Evolutionary conservation across 2,329 filamentous ascomycete genomes (phyloP), one percentile per base, ranked within the genome.

Genomic region (Neofusicoccum ribis): DNA sequence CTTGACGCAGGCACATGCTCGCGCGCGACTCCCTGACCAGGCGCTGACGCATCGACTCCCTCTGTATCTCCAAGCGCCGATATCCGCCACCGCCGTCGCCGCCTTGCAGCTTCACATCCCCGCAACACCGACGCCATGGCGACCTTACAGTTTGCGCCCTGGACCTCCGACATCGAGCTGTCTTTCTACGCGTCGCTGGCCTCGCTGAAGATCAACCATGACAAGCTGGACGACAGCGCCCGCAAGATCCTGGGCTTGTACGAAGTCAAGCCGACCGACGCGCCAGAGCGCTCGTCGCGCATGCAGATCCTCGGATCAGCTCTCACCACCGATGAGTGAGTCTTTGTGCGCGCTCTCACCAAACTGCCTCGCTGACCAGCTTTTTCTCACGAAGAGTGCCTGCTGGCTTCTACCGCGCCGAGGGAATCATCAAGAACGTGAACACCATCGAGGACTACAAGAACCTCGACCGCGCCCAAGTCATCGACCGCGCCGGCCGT

Each of bases 391-490:
- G 17, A 39, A 65, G 56, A 20, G 17, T 88, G 23, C 88, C 90
- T n/a, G 79, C 85, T 54, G 88, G 87, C 69, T 88, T 87, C 72
- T 91, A 89, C 74, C 89, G 94, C 70, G 94, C 91, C 51, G 94
- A 98, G 77, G 95, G 95, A 67, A 92, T 91, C 74, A 96, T 99
- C 72, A 93, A 91, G 76, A 99, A 99, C 79, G 90, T 94, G 74
- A 99, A 99, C 76, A 98, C 95, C 1, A 86, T 97, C 70, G 94
- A 98, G 71, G 92, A 95, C 73, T 98, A 97, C 78, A 91, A 89
- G 74, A 91, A 89, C 69, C 85, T 89, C 68, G 92, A 98, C 77
- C 95, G 94, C 76, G 77, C 84, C 11, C 88, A 88, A 39, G 88
- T 96, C 77, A 84, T 98, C 54, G 87, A 91, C 68, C 89, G 89